Conservation (phyloP, 768 basidiomycete species). For the Leccinum obscurum region DNA sequence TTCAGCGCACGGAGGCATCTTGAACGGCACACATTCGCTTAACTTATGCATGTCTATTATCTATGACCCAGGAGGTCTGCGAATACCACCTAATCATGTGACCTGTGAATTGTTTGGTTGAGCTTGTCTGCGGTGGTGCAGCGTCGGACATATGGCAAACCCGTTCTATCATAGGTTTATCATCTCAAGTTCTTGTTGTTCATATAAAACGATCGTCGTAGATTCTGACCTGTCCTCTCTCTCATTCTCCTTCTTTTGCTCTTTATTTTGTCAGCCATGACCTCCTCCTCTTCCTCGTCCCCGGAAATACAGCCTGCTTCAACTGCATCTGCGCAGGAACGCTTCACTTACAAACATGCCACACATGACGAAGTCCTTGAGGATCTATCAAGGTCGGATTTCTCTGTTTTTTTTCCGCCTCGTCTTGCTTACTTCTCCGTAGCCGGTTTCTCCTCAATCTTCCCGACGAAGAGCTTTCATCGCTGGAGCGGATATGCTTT, state of each 20-base stretch:
- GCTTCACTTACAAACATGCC: slow-evolving; percentile 65
- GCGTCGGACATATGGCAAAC: slow-evolving; percentile 20
- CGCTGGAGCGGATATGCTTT: slow-evolving; percentile 93
- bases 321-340: slow-evolving; percentile 38
- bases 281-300: slow-evolving; percentile 77
- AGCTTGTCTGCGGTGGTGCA: slow-evolving; percentile 18
- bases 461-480: slow-evolving; percentile 88
- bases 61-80: not conserved
- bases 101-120: slow-evolving; percentile 21
- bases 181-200: slow-evolving; percentile 30
- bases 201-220: slow-evolving; percentile 36
- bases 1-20: slow-evolving; percentile 37
- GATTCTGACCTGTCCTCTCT: slow-evolving; percentile 29
- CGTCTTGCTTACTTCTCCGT: slow-evolving; percentile 17
- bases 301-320: slow-evolving; percentile 64
- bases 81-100: slow-evolving; percentile 15
- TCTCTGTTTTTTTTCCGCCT: slow-evolving; percentile 9
- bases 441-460: slow-evolving; percentile 97
- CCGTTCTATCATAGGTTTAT: slow-evolving; percentile 27
- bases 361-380: slow-evolving; percentile 86
- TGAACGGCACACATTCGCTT: slow-evolving; percentile 9
- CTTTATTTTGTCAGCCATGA: slow-evolving; percentile 46
- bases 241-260: slow-evolving; percentile 33
- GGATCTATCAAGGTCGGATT: slow-evolving; percentile 77
- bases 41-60: slow-evolving; percentile 15